These are phyloP conservation scores for Alternaria ethzedia DNA, from an alignment of 2,329 filamentous ascomycete species.

Conservation along the genomic window DNA sequence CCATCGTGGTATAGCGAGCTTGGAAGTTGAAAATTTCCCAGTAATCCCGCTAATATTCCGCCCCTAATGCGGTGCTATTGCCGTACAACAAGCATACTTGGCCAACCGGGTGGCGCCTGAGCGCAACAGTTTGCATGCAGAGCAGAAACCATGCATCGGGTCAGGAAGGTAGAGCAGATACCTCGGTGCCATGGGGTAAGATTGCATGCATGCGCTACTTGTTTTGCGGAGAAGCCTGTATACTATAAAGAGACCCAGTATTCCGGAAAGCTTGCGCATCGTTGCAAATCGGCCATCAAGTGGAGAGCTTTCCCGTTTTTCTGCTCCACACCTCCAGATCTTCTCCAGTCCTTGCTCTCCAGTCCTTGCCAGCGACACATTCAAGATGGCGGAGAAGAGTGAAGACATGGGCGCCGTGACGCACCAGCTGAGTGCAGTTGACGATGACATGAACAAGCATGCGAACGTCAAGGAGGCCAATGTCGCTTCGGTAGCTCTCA, in stretches of 20 bases:
- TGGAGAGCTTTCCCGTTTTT: conserved; percentile 5
- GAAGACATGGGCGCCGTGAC: conserved; percentile 28
- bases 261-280: conserved; percentile 15
- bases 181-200: conserved; percentile 24
- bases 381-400: conserved; percentile 27
- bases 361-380: background rate
- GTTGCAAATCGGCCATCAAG: conserved; percentile 1
- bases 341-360: background rate
- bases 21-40: background rate
- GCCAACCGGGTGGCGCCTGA: conserved; percentile 24
- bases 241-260: conserved; percentile 32
- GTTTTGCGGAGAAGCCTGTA: conserved; percentile 34
- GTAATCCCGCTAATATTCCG: conserved; percentile 1
- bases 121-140: conserved; percentile 7
- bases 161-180: conserved; percentile 14
- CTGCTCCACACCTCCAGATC: conserved; percentile 1
- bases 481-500: conserved; percentile 40
- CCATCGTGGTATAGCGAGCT: background rate
- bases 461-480: conserved; percentile 33
- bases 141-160: conserved; percentile 21
- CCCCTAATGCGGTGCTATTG: conserved; percentile 11
- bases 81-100: conserved; percentile 28
- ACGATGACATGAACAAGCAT: conserved; percentile 30
- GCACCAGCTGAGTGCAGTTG: conserved; percentile 29
- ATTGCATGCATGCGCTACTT: background rate